Evolutionary conservation across 2,329 filamentous ascomycete genomes (phyloP).

Genomic region (Malbranchea zuffiana): DNA sequence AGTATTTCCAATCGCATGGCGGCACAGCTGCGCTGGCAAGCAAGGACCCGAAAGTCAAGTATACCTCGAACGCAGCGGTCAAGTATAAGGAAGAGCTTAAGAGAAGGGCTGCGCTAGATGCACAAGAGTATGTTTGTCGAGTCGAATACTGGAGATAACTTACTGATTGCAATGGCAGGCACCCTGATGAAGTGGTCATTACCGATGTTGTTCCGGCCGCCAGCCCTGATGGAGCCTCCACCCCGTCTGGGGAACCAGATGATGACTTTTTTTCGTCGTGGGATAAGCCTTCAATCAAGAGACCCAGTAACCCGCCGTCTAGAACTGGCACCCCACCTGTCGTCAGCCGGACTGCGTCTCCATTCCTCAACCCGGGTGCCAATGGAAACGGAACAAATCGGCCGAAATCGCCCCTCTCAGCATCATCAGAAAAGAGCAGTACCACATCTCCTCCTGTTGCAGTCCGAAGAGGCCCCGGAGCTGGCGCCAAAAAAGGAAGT

Average conservation of each 20-base stretch:
- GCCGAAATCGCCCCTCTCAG: slow-evolving; percentile 69
- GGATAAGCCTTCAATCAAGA: slow-evolving; percentile 96
- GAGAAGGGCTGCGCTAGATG: slow-evolving; percentile 69
- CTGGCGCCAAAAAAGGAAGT: slow-evolving; percentile 64
- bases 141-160: neutral
- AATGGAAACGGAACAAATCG: slow-evolving; percentile 60
- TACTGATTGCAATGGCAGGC: slow-evolving; percentile 41
- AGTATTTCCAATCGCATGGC: slow-evolving; percentile 95
- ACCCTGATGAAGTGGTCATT: slow-evolving; percentile 74
- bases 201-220: slow-evolving; percentile 56
- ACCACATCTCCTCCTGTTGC: slow-evolving; percentile 48
- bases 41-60: slow-evolving; percentile 96
- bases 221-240: slow-evolving; percentile 54
- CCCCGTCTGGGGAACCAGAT: slow-evolving; percentile 67
- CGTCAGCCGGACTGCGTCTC: slow-evolving; percentile 72
- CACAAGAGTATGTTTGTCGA: slow-evolving; percentile 58
- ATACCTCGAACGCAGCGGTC: slow-evolving; percentile 79
- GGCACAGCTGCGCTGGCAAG: slow-evolving; percentile 86
- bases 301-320: slow-evolving; percentile 84
- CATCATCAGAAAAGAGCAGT: slow-evolving; percentile 42
- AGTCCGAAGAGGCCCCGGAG: slow-evolving; percentile 59
- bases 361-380: slow-evolving; percentile 64
- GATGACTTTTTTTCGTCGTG: slow-evolving; percentile 99
- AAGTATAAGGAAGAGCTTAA: slow-evolving; percentile 98
- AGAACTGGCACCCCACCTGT: slow-evolving; percentile 77